Evolutionary conservation across 2,329 filamentous ascomycete genomes (phyloP).

Genomic region (Exophiala viscosa): DNA sequence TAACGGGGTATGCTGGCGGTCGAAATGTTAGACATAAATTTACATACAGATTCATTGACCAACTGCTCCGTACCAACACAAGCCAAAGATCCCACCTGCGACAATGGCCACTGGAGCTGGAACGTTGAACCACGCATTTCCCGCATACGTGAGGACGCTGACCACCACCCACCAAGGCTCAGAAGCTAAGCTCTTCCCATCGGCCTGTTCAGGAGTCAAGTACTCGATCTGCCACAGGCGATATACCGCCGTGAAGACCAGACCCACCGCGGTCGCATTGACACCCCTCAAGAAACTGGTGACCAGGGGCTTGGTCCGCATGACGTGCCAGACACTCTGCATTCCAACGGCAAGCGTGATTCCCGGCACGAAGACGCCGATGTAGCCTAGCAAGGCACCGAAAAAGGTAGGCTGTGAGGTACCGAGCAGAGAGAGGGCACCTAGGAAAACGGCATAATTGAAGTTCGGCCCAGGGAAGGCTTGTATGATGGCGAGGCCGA

Average conservation of each 20-base stretch:
- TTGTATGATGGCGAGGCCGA: constrained; percentile 69
- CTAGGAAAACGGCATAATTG: constrained; percentile 56
- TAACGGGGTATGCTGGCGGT: too few species aligned
- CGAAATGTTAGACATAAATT: too few species aligned
- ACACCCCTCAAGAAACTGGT: constrained; percentile 52
- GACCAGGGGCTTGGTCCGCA: constrained; percentile 48
- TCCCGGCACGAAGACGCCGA: constrained; percentile 54
- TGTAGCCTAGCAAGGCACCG: constrained; percentile 51
- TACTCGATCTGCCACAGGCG: constrained; percentile 61
- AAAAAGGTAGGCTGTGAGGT: constrained; percentile 36
- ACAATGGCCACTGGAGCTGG: constrained; percentile 45
- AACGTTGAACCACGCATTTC: constrained; percentile 48
- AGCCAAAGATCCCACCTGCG: constrained; percentile 45
- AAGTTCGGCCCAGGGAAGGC: constrained; percentile 57
- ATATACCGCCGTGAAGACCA: constrained; percentile 64
- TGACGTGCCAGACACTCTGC: constrained; percentile 52
- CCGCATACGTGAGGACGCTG: constrained; percentile 49
- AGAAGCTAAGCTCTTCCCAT: constrained; percentile 52
- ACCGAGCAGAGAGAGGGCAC: constrained; percentile 47
- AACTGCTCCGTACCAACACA: constrained; percentile 48
- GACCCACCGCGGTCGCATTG: constrained; percentile 58
- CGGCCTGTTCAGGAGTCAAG: constrained; percentile 47
- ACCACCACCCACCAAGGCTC: constrained; percentile 65
- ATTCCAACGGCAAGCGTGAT: constrained; percentile 37
- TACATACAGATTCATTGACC: not conserved